Evolutionary conservation across 2,329 filamentous ascomycete genomes (phyloP).

Genomic region (Ascochyta lentis): DNA sequence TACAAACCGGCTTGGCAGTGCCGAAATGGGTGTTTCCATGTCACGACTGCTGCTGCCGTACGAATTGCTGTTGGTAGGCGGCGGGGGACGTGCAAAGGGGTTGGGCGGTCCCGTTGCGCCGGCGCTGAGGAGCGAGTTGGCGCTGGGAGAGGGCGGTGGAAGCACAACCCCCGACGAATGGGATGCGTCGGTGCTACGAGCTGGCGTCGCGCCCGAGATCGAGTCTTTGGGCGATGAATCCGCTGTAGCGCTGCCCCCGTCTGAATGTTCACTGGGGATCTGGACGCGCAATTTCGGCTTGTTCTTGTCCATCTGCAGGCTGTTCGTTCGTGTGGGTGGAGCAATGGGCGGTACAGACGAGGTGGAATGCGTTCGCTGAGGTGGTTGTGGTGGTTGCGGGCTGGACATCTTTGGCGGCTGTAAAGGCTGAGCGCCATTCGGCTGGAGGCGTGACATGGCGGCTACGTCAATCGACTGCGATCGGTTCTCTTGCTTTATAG

Average conservation of each 20-base stretch:
- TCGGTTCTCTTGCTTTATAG: conserved; percentile 57
- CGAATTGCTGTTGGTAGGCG: conserved; percentile 65
- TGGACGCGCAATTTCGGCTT: conserved; percentile 89
- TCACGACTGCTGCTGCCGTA: conserved; percentile 44
- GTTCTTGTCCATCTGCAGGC: conserved; percentile 70
- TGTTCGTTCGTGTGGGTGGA: conserved; percentile 75
- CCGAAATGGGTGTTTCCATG: conserved; percentile 86
- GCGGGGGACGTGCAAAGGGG: conserved; percentile 87
- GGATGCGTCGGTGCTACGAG: conserved; percentile 62
- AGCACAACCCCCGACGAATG: conserved; percentile 77
- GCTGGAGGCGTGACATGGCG: conserved; percentile 54
- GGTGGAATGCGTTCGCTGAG: conserved; percentile 61
- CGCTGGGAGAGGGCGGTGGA: conserved; percentile 90
- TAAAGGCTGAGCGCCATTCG: conserved; percentile 58
- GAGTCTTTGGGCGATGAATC: conserved; percentile 71
- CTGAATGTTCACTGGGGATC: conserved; percentile 90
- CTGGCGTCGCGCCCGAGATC: conserved; percentile 64
- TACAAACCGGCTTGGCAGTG: conserved; percentile 89
- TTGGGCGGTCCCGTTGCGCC: conserved; percentile 93
- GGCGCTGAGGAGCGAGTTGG: conserved; percentile 83
- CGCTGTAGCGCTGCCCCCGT: conserved; percentile 75
- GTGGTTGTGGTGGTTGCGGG: conserved; percentile 48
- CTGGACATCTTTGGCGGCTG: conserved; percentile 52
- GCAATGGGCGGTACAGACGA: conserved; percentile 73
- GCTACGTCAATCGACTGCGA: conserved; percentile 71